Evolutionary conservation across 148 eudicot species (phyloP), one percentile per base, ranked within the genome.

Genomic region (Drosera capensis): DNA sequence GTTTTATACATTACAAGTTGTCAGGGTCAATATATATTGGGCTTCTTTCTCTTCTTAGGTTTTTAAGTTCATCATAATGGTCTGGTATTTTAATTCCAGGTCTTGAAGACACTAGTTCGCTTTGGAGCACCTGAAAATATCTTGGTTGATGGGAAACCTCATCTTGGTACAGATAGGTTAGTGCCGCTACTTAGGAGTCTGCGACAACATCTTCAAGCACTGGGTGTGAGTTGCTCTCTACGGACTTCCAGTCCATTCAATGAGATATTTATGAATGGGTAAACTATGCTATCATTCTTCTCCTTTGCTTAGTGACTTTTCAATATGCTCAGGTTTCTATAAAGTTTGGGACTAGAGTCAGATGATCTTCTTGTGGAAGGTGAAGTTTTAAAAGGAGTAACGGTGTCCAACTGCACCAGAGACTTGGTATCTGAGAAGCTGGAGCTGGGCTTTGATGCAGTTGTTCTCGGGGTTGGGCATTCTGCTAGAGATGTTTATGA

Each of bases 111-210:
- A 23, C 62, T 85, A 43, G 90, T 92, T 62, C 78, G 58, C 55
- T 92, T 92, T 74, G 99, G 99, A 53, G 99, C 99, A 59, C 99
- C 99, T 52, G 45, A 49, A 4, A 81, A 72, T 67, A 80, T 92
- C 52, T 63, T 92, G 64, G 68, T 92, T 56, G 86, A 78, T 66
- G 99, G 99, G 53, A 92, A 92, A 70, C 99, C 99, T 51, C 99
- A 92, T 61, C 60, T 92, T 39, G 99, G 99, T 31, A 92, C 99
- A 45, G 99, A 92, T 60, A 76, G 80, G 73, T 70, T 92, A 64
- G 57, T 92, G 60, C 99, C 99, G 48, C 70, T 92, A 25, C 75
- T 92, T 12, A 78, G 78, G 40, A 74, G 56, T 58, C 85, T 92
- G 48, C 77, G 95, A 45, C 82, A 56, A 41, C 77, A 92, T 73